Base-by-base conservation (phyloP, 768 basidiomycete genomes). In the Lactarius vividus region DNA sequence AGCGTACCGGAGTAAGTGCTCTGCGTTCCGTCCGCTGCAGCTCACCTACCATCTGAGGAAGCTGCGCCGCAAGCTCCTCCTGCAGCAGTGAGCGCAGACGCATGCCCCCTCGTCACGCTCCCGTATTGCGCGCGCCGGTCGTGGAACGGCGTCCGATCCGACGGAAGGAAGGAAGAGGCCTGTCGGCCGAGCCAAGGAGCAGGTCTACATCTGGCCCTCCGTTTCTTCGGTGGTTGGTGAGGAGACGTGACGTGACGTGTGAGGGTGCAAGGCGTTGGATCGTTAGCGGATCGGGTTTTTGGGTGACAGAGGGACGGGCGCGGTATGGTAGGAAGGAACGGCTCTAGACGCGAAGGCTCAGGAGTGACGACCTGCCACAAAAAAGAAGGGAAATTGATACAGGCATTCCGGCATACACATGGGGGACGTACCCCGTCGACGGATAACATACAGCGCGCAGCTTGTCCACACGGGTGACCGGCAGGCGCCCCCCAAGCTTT, bases 1-100 rank as follows among this genome's bases (percentile, higher is more conserved):
- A 97, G 78, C 10, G 86, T 79, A 3, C 82, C 80, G 7, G 88
- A 83, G 73, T n/a, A 98, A 95, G 71, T 92, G 86, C 0, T 87
- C 73, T 0, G 93, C 88, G 71, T 96, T 96, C 29, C 84, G 11
- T 31, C 3, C 31, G 81, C 71, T 89, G 92, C 57, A 98, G 84
- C 72, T 94, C 92, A 18, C 85, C 79, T 1, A 94, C 92, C 95
- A 98, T 97, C 10, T 35, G 35, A 2, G 35, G 10, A 11, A 33
- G 33, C 1, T 33, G 33, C 33, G 31, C 31, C 31, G 8, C 31
- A 7, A 9, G 33, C 31, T 33, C 31, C 31, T n/a, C n/a, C n/a
- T n/a, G 31, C 9, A 33, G 31, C 31, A 33, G 31, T 9, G 31
- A n/a, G n/a, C n/a, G n/a, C 31, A 9, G 9, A 33, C 9, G 31